Evolutionary conservation across 2,329 filamentous ascomycete species (phyloP).

Genomic region (Ambrosiella cleistominuta): DNA sequence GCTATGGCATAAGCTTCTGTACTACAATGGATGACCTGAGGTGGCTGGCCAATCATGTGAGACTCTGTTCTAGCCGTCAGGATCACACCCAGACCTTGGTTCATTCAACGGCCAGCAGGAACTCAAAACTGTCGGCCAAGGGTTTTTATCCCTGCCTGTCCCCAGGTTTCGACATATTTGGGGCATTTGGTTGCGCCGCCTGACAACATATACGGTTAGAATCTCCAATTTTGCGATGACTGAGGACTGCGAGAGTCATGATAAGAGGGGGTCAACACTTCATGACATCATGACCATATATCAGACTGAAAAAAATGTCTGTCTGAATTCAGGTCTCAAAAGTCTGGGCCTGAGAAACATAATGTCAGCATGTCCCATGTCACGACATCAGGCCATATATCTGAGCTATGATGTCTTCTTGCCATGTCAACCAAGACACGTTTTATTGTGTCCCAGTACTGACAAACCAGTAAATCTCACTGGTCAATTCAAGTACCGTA

Average conservation of each 20-base stretch:
- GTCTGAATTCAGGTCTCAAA: not conserved
- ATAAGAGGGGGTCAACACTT: not conserved
- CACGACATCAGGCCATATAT: not conserved
- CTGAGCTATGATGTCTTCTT: not conserved
- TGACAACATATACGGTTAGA: not conserved
- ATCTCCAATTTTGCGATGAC: not conserved
- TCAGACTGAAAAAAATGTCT: not conserved
- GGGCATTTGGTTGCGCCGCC: not conserved
- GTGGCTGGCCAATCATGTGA: not conserved
- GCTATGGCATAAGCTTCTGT: conserved; percentile 3
- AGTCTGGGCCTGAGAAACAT: not conserved
- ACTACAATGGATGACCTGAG: not conserved
- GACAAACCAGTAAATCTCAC: not conserved
- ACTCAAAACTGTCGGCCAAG: not conserved
- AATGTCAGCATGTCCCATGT: not conserved
- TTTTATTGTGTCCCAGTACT: not conserved
- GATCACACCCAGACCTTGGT: not conserved
- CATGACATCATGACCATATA: not conserved
- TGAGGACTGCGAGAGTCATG: too few species aligned
- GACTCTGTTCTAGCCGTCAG: not conserved
- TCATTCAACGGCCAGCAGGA: not conserved
- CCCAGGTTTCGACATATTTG: not conserved
- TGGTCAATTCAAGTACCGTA: not conserved
- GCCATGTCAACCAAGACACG: not conserved
- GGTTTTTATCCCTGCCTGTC: not conserved